These are phyloP conservation scores for Epicoccum sorghinum DNA, from an alignment of 2,329 filamentous ascomycete species.

Conservation along the genomic window DNA sequence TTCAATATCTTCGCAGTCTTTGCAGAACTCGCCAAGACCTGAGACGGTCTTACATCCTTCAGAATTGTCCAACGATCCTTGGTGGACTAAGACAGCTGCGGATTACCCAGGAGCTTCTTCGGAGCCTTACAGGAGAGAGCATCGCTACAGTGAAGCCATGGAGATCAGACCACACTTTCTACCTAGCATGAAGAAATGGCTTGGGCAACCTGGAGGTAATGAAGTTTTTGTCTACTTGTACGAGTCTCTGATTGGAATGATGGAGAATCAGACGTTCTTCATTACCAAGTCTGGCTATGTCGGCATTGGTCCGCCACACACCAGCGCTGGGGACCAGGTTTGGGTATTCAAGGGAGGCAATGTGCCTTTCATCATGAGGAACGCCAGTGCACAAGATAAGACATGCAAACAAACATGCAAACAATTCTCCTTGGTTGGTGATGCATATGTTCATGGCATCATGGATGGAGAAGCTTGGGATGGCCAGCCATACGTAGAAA, in stretches of 20 bases:
- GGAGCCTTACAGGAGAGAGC: not conserved
- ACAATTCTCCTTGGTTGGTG: constrained; percentile 8
- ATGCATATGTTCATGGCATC: constrained; percentile 23
- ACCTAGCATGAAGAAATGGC: not conserved
- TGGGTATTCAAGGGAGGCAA: constrained; percentile 17
- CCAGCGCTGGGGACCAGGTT: constrained; percentile 8
- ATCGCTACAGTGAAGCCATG: not conserved
- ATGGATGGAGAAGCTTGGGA: constrained; percentile 17
- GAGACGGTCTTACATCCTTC: no score
- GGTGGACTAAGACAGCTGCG: not conserved
- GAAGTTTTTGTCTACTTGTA: not conserved
- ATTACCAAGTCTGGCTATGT: constrained; percentile 18
- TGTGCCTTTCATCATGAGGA: constrained; percentile 19
- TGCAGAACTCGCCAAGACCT: no score
- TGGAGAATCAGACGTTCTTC: constrained; percentile 19
- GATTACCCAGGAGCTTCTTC: not conserved
- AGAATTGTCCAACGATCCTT: not conserved
- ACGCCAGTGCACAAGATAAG: not conserved
- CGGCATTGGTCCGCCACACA: constrained; percentile 16
- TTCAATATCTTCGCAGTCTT: no score
- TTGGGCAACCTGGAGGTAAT: not conserved
- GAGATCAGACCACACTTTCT: not conserved
- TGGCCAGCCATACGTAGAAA: not conserved
- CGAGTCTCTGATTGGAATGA: constrained; percentile 10
- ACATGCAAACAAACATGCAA: not conserved